Percentiles rank a stretch among this genome's conserved stretches.
Evolutionary conservation across 176 grass and related monocot species (phyloP).

Genomic region (Thinopyrum elongatum): DNA sequence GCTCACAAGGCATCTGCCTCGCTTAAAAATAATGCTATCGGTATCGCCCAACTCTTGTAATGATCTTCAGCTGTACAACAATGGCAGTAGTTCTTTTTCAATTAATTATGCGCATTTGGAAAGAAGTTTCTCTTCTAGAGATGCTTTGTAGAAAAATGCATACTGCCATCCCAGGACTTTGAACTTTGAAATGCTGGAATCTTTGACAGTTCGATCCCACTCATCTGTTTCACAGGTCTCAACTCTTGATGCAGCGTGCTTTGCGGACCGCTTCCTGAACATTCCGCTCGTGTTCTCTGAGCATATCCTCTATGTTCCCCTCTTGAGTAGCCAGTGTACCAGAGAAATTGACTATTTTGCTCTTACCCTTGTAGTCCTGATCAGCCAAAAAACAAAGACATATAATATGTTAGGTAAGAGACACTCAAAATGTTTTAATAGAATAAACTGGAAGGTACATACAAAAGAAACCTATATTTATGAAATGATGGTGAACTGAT

Average conservation of each 20-base stretch:
- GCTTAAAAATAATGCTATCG: neutral
- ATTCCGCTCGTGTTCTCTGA: slow-evolving; percentile 73
- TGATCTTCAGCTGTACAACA: neutral
- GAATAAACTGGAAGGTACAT: slow-evolving; percentile 14
- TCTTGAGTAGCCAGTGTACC: slow-evolving; percentile 53
- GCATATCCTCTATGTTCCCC: slow-evolving; percentile 67
- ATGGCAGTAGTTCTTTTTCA: neutral
- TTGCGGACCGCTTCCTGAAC: slow-evolving; percentile 81
- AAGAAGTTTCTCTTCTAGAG: neutral
- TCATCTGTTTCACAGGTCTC: slow-evolving; percentile 18
- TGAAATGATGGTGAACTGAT: neutral
- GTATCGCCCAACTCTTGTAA: neutral
- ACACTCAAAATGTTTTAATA: neutral
- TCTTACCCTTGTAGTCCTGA: slow-evolving; percentile 43
- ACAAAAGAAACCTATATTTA: neutral
- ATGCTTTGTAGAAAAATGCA: neutral
- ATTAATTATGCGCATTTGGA: neutral
- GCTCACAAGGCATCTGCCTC: neutral
- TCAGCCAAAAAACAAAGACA: slow-evolving; percentile 9
- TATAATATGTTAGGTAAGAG: neutral
- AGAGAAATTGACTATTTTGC: slow-evolving; percentile 54
- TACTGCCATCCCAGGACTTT: neutral
- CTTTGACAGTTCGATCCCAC: neutral
- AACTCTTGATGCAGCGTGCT: slow-evolving; percentile 45
- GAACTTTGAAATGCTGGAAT: neutral